phyloP scores from a whole-genome alignment of 2,329 filamentous ascomycete species.

The Trichoderma aggressivum region DNA sequence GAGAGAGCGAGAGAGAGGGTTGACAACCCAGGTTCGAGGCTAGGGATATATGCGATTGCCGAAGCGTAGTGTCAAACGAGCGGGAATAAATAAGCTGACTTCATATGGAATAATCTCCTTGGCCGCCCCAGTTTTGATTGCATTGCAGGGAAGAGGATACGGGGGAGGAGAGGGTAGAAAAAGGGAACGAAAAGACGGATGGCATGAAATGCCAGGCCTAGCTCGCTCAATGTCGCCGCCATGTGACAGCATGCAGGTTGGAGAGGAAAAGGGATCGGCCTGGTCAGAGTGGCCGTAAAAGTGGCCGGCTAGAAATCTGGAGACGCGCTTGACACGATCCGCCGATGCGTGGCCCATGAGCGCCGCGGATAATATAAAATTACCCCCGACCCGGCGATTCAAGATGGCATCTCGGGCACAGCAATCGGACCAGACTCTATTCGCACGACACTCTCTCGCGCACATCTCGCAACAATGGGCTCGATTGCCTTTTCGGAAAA shows the following conservation, averaged over 20 bases:
- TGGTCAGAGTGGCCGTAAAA: constrained; percentile 3
- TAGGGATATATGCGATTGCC: constrained; percentile 13
- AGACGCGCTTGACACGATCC: constrained; percentile 12
- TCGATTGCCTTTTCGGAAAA: not conserved
- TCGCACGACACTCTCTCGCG: not conserved
- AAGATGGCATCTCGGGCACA: not conserved
- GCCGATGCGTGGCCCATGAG: constrained; percentile 2
- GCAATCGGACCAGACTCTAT: not conserved
- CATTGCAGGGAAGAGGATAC: not conserved
- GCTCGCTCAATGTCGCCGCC: not conserved
- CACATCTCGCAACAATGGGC: not conserved
- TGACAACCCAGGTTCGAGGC: not conserved
- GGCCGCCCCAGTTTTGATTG: constrained; percentile 13
- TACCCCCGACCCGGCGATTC: constrained; percentile 8
- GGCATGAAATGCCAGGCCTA: constrained; percentile 3
- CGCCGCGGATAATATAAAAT: constrained; percentile 13
- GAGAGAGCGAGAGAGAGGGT: not conserved
- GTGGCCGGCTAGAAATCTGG: constrained; percentile 13
- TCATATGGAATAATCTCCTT: constrained; percentile 8
- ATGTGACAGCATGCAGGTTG: constrained; percentile 1
- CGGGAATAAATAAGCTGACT: constrained; percentile 13
- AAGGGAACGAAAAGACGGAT: not conserved
- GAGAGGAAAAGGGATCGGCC: not conserved
- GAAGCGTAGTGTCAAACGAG: not conserved
- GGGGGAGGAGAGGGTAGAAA: not conserved